These are phyloP conservation scores for Yarrowia hollandica DNA, from an alignment of 805 yeast genomes.

Conservation along the genomic window DNA sequence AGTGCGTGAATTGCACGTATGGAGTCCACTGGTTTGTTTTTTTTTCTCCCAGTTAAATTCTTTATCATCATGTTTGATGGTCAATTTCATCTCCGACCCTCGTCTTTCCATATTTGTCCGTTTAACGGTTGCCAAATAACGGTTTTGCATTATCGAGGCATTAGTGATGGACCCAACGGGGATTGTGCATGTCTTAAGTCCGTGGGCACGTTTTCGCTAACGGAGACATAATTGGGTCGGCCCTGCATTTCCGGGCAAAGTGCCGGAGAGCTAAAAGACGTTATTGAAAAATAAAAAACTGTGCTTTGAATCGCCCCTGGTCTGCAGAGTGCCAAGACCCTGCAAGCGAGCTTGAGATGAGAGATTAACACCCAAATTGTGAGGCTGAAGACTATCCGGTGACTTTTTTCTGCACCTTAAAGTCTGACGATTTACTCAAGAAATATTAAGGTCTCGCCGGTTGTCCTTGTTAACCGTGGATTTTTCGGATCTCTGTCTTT, in stretches of 20 bases:
- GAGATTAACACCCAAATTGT: neutral
- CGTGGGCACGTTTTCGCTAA: neutral
- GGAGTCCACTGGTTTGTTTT: too few relatives aligned
- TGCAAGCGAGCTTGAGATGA: neutral
- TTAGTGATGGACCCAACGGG: neutral
- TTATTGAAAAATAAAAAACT: neutral
- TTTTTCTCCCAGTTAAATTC: too few relatives aligned
- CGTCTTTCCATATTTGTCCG: too few relatives aligned
- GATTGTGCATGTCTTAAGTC: neutral
- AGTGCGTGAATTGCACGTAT: too few relatives aligned
- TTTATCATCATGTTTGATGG: too few relatives aligned
- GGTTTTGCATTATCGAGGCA: constrained; percentile 23
- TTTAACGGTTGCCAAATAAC: too few relatives aligned
- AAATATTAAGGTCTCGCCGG: neutral
- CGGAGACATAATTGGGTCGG: constrained; percentile 1
- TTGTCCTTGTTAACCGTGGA: neutral
- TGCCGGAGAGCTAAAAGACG: neutral
- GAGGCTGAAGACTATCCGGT: constrained; percentile 16
- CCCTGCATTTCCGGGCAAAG: constrained; percentile 17
- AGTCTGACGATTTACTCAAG: neutral
- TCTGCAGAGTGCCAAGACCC: neutral
- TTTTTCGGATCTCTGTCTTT: neutral
- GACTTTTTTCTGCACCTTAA: neutral
- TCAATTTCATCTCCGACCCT: too few relatives aligned
- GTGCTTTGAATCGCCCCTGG: too few relatives aligned